Conservation (phyloP, 2,329 filamentous ascomycete genomes). For the Canariomyces notabilis region DNA sequence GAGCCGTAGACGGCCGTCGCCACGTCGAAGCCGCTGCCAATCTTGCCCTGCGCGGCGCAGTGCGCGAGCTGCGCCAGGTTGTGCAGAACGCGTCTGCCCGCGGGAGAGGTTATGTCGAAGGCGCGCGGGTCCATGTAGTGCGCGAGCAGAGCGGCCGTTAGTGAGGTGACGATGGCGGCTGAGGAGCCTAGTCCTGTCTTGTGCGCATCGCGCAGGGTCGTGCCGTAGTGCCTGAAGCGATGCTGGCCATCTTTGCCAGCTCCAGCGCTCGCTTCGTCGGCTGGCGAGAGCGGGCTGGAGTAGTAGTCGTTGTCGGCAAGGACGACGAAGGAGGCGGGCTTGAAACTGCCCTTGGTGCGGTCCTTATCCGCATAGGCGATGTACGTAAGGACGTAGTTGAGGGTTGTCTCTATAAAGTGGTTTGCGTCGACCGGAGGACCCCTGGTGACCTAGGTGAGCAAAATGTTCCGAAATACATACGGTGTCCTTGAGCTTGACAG, state of each 20-base stretch:
- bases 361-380: slow-evolving; percentile 46
- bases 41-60: slow-evolving; percentile 93
- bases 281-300: slow-evolving; percentile 55
- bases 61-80: slow-evolving; percentile 92
- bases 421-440: slow-evolving; percentile 53
- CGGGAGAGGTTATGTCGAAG: slow-evolving; percentile 53
- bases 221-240: slow-evolving; percentile 48
- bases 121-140: slow-evolving; percentile 60
- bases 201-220: slow-evolving; percentile 72
- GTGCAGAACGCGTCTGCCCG: slow-evolving; percentile 63
- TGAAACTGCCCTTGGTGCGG: slow-evolving; percentile 47
- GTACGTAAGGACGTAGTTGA: slow-evolving; percentile 84
- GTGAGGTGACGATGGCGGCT: slow-evolving; percentile 83
- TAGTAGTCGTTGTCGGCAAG: slow-evolving; percentile 97
- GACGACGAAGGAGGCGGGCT: slow-evolving; percentile 72
- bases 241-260: slow-evolving; percentile 1
- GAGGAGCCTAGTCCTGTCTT: slow-evolving; percentile 96
- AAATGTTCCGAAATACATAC: not conserved
- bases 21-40: slow-evolving; percentile 93
- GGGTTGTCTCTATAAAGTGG: slow-evolving; percentile 85
- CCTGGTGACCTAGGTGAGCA: slow-evolving; percentile 30
- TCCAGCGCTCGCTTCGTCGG: slow-evolving; percentile 26
- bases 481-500: not conserved
- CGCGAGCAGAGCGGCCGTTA: slow-evolving; percentile 71
- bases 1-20: slow-evolving; percentile 89